Base-by-base conservation (phyloP, 106 monocot species). In the Dendrobium catenatum region DNA sequence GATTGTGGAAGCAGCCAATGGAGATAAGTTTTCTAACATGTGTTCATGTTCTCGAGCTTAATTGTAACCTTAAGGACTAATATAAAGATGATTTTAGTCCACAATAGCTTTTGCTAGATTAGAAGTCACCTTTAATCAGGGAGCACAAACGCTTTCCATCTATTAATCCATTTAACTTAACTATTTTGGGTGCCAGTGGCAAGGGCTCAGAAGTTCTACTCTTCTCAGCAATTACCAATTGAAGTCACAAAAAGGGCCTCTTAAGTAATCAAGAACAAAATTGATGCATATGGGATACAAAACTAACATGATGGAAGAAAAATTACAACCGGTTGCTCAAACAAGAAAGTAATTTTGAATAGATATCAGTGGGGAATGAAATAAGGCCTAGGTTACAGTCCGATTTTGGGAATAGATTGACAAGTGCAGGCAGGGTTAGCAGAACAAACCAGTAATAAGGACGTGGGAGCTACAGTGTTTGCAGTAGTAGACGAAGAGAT, bases 401-500 rank as follows among this genome's bases (percentile, higher is more conserved):
- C 8, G 43, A 15, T 11, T 43, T 8, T 74, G 18, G 4, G 1
- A 70, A 31, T 0, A 3, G 33, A 70, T 3, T 9, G 7, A 54
- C 27, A 64, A 46, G 24, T 20, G 19, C 4, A 44, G 79, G 70
- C 59, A 42, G 55, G 42, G 48, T 42, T 15, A 26, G 22, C n/a
- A 8, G 33, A 44, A 55, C 85, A 26, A 61, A 94, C 98, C 98
- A 76, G 98, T 95, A 85, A 98, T 98, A 79, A 98, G 95, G 77
- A 95, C 98, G 67, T 95, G 98, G 55, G 98, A 98, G 73, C 77
- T 79, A 87, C 97, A 94, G 86, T 94, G 91, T 85, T 93, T 98
- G 97, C 94, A 94, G 85, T 94, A 93, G 87, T 93, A 98, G 67
- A 98, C 97, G 88, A 94, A 98, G 85, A 93, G 90, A 47, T 98